phyloP scores from a whole-genome alignment of 805 yeast species.

The Cyberlindnera japonica region DNA sequence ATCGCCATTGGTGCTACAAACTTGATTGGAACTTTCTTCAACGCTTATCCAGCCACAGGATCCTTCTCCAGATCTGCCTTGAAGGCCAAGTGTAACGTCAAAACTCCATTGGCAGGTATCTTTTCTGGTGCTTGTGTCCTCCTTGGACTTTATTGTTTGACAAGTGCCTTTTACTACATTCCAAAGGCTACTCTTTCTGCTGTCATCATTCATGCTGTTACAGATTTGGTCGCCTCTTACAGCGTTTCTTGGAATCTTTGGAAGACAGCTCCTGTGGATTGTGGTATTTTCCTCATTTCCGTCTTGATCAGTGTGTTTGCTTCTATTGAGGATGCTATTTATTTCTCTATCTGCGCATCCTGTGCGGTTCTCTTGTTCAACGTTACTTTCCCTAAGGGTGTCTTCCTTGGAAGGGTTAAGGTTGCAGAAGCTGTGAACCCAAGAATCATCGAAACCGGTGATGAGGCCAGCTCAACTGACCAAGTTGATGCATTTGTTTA shows the following conservation, averaged over 20 bases:
- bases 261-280: conserved; percentile 55
- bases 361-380: conserved; percentile 69
- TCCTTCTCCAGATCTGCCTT: conserved; percentile 93
- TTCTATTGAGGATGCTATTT: conserved; percentile 83
- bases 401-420: conserved; percentile 74
- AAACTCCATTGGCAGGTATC: conserved; percentile 90
- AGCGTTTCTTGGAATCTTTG: conserved; percentile 65
- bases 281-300: conserved; percentile 23
- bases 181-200: conserved; percentile 88
- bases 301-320: conserved; percentile 27
- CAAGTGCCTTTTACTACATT: conserved; percentile 80
- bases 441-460: conserved; percentile 31
- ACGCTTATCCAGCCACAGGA: conserved; percentile 94
- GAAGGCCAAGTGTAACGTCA: conserved; percentile 92
- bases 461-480: conserved; percentile 7
- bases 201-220: conserved; percentile 88
- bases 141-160: conserved; percentile 79
- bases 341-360: conserved; percentile 85
- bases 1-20: conserved; percentile 92
- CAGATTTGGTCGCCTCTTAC: conserved; percentile 74
- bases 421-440: conserved; percentile 73
- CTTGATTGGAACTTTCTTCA: conserved; percentile 85
- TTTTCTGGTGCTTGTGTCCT: conserved; percentile 87
- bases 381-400: conserved; percentile 76
- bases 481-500: conserved; percentile 13